Evolutionary conservation across 805 yeast species (phyloP).

Genomic region (Yamadazyma laniorum): DNA sequence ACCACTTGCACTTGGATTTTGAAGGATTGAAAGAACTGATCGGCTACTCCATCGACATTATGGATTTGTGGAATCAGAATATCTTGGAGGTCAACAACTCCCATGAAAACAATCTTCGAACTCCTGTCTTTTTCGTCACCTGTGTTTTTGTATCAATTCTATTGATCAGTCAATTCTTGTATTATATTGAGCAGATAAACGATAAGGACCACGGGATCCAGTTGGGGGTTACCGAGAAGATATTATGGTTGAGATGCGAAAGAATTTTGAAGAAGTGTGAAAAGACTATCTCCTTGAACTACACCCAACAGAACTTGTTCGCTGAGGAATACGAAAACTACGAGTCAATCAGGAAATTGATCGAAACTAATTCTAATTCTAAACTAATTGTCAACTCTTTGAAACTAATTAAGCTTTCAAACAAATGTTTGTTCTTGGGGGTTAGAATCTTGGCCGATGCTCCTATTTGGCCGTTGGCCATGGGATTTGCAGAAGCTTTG

Average conservation of each 20-base stretch:
- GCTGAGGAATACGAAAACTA: constrained; percentile 23
- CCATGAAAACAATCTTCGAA: constrained; percentile 63
- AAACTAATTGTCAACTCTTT: constrained; percentile 16
- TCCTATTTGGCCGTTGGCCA: constrained; percentile 82
- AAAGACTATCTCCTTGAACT: constrained; percentile 40
- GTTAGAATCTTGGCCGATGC: constrained; percentile 79
- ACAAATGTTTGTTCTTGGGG: constrained; percentile 63
- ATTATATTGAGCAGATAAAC: constrained; percentile 45
- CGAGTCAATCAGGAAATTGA: constrained; percentile 47
- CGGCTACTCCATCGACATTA: constrained; percentile 53
- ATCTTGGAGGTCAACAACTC: constrained; percentile 65
- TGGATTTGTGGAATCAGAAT: constrained; percentile 70
- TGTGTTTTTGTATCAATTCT: constrained; percentile 64
- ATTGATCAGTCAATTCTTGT: constrained; percentile 61
- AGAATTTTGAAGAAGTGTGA: constrained; percentile 60
- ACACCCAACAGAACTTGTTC: constrained; percentile 7
- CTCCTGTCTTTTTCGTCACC: constrained; percentile 74
- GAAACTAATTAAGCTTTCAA: constrained; percentile 44
- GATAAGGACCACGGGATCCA: constrained; percentile 16
- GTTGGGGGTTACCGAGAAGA: constrained; percentile 46
- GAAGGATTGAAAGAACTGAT: constrained; percentile 67
- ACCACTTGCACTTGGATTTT: constrained; percentile 48
- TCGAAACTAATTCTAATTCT: constrained; percentile 32
- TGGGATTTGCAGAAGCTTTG: constrained; percentile 76
- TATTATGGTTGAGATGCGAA: constrained; percentile 62